Percentiles rank a stretch among this genome's conserved stretches.
These are phyloP conservation scores for Boletus rubescentipes DNA, from an alignment of 768 basidiomycete species.

Conservation along the genomic window DNA sequence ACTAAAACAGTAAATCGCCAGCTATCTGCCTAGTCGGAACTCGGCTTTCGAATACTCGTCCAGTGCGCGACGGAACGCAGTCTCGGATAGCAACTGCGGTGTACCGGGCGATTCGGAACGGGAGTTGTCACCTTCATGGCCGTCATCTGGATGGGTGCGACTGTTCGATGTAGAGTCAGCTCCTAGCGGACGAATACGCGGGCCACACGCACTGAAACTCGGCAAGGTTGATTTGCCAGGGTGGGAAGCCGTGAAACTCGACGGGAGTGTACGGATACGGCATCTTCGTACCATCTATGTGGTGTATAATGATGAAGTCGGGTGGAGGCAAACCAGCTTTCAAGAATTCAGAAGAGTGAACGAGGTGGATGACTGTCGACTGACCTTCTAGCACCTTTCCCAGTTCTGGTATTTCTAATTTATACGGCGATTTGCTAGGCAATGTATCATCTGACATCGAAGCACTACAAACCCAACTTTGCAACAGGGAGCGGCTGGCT, in stretches of 20 bases:
- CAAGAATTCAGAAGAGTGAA: conserved; percentile 35
- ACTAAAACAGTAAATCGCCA: no score
- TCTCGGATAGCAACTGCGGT: no score
- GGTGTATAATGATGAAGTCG: conserved; percentile 76
- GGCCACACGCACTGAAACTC: conserved; percentile 65
- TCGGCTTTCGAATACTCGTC: no score
- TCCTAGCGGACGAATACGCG: not conserved
- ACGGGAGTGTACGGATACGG: conserved; percentile 47
- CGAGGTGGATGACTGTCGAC: conserved; percentile 9
- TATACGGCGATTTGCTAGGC: conserved; percentile 21
- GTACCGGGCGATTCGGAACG: no score
- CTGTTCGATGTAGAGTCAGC: not conserved
- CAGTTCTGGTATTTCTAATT: conserved; percentile 45
- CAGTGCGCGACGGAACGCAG: no score
- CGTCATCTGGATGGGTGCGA: no score
- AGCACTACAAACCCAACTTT: conserved; percentile 10
- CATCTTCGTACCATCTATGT: conserved; percentile 40
- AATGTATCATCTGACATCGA: not conserved
- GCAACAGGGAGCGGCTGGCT: conserved; percentile 48
- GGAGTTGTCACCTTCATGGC: no score
- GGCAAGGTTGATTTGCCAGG: conserved; percentile 81
- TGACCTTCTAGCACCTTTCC: conserved; percentile 60
- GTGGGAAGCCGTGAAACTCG: conserved; percentile 76
- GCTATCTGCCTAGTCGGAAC: no score
- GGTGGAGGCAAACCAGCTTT: conserved; percentile 59